Conservation (phyloP, 495 filamentous ascomycete species). For the Letharia lupina region DNA sequence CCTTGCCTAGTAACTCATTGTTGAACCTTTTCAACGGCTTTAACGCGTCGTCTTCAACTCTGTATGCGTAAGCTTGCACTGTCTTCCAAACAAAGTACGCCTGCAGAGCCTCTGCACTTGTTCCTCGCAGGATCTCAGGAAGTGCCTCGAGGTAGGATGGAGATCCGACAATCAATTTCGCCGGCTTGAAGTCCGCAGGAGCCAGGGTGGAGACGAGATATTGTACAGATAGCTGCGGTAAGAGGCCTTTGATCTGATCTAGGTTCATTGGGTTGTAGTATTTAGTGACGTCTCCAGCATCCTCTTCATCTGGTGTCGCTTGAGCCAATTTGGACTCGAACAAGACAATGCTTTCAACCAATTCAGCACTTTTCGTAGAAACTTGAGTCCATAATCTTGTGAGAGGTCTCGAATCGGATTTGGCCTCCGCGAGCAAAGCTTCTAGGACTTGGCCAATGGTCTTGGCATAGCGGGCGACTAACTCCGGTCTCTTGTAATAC, state of each 20-base stretch:
- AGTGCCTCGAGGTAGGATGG: conserved; percentile 48
- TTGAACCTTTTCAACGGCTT: conserved; percentile 51
- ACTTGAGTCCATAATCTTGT: conserved; percentile 28
- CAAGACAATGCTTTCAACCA: conserved; percentile 42
- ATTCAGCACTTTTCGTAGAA: conserved; percentile 25
- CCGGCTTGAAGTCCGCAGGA: conserved; percentile 40
- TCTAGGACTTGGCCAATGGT: conserved; percentile 41
- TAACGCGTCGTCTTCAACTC: conserved; percentile 50
- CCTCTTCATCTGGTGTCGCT: conserved; percentile 49
- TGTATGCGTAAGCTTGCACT: conserved; percentile 42
- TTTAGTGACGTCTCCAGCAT: conserved; percentile 50
- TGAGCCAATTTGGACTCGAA: conserved; percentile 55
- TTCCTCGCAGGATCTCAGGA: conserved; percentile 39
- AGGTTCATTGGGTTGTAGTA: conserved; percentile 51
- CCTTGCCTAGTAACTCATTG: conserved; percentile 50
- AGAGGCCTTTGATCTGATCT: conserved; percentile 41
- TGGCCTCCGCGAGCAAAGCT: conserved; percentile 25
- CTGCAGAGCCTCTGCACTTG: conserved; percentile 42
- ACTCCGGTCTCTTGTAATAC: conserved; percentile 52
- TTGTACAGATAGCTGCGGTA: conserved; percentile 48
- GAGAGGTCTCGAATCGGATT: conserved; percentile 3
- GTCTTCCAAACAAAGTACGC: conserved; percentile 55
- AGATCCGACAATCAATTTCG: conserved; percentile 50
- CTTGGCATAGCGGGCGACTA: conserved; percentile 44
- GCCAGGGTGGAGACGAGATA: conserved; percentile 46